Evolutionary conservation across 2,329 filamentous ascomycete genomes (phyloP).

Genomic region (Cylindrodendrum hubeiense): DNA sequence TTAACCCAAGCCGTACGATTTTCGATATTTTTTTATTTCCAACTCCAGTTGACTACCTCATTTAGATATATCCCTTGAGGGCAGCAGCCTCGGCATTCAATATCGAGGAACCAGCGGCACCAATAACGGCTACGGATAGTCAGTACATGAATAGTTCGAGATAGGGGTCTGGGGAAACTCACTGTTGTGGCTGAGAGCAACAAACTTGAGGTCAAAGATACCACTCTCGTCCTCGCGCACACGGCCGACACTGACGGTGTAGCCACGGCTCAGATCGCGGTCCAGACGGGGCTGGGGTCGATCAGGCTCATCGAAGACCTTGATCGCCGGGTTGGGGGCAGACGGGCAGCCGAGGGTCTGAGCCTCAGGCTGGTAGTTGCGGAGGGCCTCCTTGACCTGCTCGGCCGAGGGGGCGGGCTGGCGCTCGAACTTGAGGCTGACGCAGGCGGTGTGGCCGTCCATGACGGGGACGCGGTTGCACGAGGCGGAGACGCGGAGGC

Average conservation of each 20-base stretch:
- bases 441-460: constrained; percentile 95
- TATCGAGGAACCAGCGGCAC: constrained; percentile 95
- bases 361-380: constrained; percentile 84
- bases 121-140: constrained; percentile 78
- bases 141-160: constrained; percentile 5
- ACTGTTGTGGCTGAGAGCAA: constrained; percentile 87
- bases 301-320: constrained; percentile 90
- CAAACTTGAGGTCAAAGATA: constrained; percentile 95
- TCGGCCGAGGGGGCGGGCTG: constrained; percentile 80
- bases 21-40: constrained; percentile 5
- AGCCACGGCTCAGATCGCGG: constrained; percentile 85
- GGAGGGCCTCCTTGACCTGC: constrained; percentile 82
- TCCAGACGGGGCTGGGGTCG: constrained; percentile 93
- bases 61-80: constrained; percentile 84
- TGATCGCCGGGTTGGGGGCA: constrained; percentile 84
- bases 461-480: constrained; percentile 97
- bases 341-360: constrained; percentile 88
- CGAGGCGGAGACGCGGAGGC: constrained; percentile 83
- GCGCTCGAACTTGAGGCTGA: constrained; percentile 85
- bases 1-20: constrained; percentile 9
- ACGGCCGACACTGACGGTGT: constrained; percentile 90
- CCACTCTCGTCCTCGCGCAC: constrained; percentile 88
- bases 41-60: not conserved
- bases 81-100: constrained; percentile 94
- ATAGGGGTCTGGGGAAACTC: constrained; percentile 45